phyloP scores from a whole-genome alignment of 768 basidiomycete species.

The Tylopilus sp. region DNA sequence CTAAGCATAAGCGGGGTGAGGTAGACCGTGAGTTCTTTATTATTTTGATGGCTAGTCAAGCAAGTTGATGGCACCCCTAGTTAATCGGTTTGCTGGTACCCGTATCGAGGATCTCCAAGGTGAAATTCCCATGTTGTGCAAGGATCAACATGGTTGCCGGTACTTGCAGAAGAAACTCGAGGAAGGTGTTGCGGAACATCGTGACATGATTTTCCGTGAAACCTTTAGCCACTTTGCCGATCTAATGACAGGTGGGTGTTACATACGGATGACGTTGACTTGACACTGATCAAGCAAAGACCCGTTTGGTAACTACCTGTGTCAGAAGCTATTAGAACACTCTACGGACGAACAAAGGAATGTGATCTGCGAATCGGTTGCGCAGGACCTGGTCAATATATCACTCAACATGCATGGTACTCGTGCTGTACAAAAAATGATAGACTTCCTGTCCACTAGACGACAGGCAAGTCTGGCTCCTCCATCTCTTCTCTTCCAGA shows the following conservation, averaged over 20 bases:
- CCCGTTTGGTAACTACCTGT: conserved; percentile 98
- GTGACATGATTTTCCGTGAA: conserved; percentile 99
- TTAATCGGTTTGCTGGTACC: conserved; percentile 96
- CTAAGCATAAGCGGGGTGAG: conserved; percentile 93
- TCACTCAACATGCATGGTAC: conserved; percentile 99
- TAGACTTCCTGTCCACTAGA: conserved; percentile 94
- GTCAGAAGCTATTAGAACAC: conserved; percentile 95
- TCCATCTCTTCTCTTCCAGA: conserved; percentile 40
- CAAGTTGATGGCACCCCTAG: conserved; percentile 35
- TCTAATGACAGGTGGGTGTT: conserved; percentile 83
- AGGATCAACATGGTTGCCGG: conserved; percentile 98
- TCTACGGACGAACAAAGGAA: conserved; percentile 97
- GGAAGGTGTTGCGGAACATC: conserved; percentile 91
- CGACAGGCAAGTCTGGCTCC: conserved; percentile 68
- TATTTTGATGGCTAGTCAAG: background rate
- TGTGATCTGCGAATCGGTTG: conserved; percentile 95
- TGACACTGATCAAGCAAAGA: conserved; percentile 43
- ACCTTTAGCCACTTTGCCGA: conserved; percentile 97
- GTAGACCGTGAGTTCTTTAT: conserved; percentile 76
- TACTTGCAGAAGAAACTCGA: conserved; percentile 99
- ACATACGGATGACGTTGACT: background rate
- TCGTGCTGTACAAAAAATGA: conserved; percentile 99
- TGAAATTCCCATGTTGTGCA: conserved; percentile 91
- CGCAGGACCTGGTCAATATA: conserved; percentile 95
- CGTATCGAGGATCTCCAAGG: conserved; percentile 93